Base-by-base conservation (phyloP, 2,329 filamentous ascomycete species). In the Apiospora phragmitis region DNA sequence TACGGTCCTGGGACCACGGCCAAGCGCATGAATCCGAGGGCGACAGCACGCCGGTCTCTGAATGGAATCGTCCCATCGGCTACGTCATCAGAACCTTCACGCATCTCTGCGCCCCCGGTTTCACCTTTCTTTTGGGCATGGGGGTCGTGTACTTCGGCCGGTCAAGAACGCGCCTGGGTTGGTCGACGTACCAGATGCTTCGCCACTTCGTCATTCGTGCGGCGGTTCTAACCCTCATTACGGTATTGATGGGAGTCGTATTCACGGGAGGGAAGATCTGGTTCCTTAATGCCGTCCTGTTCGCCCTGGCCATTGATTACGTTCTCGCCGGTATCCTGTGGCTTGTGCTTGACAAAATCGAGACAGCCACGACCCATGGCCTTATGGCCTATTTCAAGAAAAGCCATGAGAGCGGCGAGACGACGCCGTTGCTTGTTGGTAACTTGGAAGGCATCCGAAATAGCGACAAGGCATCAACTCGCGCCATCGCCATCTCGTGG, bases 81-180 rank as follows among this genome's bases (percentile, higher is more conserved):
- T 84, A 83, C 71, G 65, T 78, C n/a, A 75, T 83, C 32, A 82
- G 84, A 9, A 81, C 81, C 0, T 75, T 85, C 4, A 83, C 83
- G 0, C 84, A 86, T 29, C 79, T 85, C 8, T 86, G 84, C 76
- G 84, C 81, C 1, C 78, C 84, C 0, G 84, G 84, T 9, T 85
- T 86, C 72, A 82, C 81, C 0, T 82, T 86, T 47, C 75, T 86
- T n/a, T 77, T 86, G 4, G 84, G 84, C 32, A 80, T 85, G 74
- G 84, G 84, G 9, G 77, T 85, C 12, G 84, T 82, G 0, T 85
- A 84, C 71, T 82, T 86, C 16, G 80, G 83, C 4, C 77, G 79
- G n/a, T 84, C 84, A 35, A 80, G 84, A 5, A 75, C 77, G 18
- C 76, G 74, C 18, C 76, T 84, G 1, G 83, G 82, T 0, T 86